Base-by-base conservation (phyloP, 495 filamentous ascomycete species). In the Lophiostoma macrostomum region DNA sequence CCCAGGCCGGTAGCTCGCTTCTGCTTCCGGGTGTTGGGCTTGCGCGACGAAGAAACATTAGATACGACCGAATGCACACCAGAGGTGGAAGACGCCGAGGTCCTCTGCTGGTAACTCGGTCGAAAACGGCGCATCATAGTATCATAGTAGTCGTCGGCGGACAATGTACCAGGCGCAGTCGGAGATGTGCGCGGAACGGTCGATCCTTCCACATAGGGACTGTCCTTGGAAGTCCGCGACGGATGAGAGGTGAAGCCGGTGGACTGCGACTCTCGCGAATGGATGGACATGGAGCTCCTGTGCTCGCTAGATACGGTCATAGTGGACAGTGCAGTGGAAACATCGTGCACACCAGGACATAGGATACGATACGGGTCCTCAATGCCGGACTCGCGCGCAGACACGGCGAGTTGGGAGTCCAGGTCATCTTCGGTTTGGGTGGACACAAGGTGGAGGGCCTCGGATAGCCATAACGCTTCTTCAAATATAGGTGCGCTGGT, bases 181-280 rank as follows among this genome's bases (percentile, higher is more conserved):
- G 30, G 30, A n/a, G 24, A 42, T n/a, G 32, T 36, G 8, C 27
- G 41, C 39, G 32, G 31, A 19, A 28, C 28, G 24, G 34, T 34
- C 36, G 28, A 23, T 16, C 22, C 45, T 29, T 58, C 53, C 11
- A 30, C 11, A 24, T 34, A 42, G 8, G 39, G 38, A 42, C 53
- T 46, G 41, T 65, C 62, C 31, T 56, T 61, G 18, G 57, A 61
- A 23, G 42, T 65, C 12, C 62, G 53, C 8, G 62, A 65, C 16
- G 53, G 48, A 16, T 60, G 48, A 18, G 61, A 64, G n/a, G 62
- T 65, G 27, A 61, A 46, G 29, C 44, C 58, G 5, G 62, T 61
- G 1, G 62, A 65, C 14, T 65, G 62, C 12, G 62, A 54, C 25
- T 60, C 62, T 10, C 53, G 53, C 2, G 62, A 65, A 13, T 55